A percentile compares a stretch with the other conserved stretches of the same genome.
Conservation (phyloP, 176 grass and related monocot genomes). For the Musa itinerans region DNA sequence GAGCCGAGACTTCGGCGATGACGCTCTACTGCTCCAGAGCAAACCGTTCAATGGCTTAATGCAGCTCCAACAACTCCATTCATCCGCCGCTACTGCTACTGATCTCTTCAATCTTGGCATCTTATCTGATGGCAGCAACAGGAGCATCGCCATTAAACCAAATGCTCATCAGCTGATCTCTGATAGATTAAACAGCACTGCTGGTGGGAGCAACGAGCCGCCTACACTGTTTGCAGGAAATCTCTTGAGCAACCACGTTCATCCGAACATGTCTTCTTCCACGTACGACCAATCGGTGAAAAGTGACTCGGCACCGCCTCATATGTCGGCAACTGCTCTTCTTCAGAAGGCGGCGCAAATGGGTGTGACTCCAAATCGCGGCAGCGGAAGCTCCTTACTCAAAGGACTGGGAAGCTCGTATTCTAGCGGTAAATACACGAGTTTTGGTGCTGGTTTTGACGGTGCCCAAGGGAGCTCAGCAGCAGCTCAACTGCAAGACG, state of each 20-base stretch:
- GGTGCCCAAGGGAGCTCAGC: conserved; percentile 3
- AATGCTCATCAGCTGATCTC: neutral
- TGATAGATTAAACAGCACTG: neutral
- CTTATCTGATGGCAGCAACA: neutral
- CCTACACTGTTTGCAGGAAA: neutral
- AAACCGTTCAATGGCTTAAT: conserved; percentile 7
- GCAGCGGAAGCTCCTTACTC: neutral
- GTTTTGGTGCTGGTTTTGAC: neutral
- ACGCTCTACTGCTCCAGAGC: conserved; percentile 3
- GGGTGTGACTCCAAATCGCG: neutral
- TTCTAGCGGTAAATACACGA: neutral
- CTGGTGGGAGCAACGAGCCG: neutral
- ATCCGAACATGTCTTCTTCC: neutral
- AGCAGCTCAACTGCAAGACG: neutral
- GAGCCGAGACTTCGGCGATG: neutral
- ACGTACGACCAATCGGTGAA: neutral
- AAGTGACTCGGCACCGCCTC: neutral
- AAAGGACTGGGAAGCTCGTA: conserved; percentile 8
- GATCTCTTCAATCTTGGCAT: conserved; percentile 3
- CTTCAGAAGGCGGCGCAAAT: conserved; percentile 11
- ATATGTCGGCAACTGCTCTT: conserved; percentile 9
- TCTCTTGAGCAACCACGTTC: neutral
- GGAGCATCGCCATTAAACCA: neutral
- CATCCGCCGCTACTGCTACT: neutral
- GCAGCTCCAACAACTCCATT: conserved; percentile 7